These are phyloP conservation scores for Phytopythium mirpurense DNA, from an alignment of 352 stramenopile genomes.

Conservation along the genomic window DNA sequence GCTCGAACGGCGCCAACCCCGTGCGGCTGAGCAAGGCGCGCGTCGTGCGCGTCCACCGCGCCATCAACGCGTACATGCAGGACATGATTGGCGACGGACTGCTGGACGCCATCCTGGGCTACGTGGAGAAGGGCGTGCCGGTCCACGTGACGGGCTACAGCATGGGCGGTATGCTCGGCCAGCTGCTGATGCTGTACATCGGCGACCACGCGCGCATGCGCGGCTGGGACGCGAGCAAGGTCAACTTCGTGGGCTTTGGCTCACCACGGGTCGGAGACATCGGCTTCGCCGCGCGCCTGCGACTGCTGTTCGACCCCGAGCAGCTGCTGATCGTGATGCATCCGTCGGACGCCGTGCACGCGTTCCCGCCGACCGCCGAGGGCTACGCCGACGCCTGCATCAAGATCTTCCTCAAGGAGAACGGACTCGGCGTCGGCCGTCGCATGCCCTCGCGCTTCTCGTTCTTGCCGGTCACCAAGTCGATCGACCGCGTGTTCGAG, in stretches of 20 bases:
- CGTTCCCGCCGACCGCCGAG: conserved; percentile 76
- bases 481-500: conserved; percentile 74
- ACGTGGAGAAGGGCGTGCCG: conserved; percentile 61
- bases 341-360: conserved; percentile 74
- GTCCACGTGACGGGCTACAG: conserved; percentile 84
- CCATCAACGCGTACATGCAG: conserved; percentile 79
- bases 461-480: conserved; percentile 66
- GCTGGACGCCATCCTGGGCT: conserved; percentile 67
- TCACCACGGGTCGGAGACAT: conserved; percentile 74
- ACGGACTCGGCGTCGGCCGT: conserved; percentile 58
- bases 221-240: conserved; percentile 64
- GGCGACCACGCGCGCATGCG: conserved; percentile 75
- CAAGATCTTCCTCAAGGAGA: conserved; percentile 82
- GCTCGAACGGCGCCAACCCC: conserved; percentile 42
- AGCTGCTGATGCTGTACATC: conserved; percentile 76
- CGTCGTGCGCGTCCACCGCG: conserved; percentile 68
- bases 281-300: conserved; percentile 67
- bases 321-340: conserved; percentile 85
- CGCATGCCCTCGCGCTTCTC: conserved; percentile 69
- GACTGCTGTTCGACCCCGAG: conserved; percentile 70
- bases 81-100: conserved; percentile 81
- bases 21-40: conserved; percentile 47
- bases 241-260: conserved; percentile 83
- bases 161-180: conserved; percentile 80
- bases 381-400: conserved; percentile 73